Conservation (phyloP, 2,329 filamentous ascomycete species). For the Onygenales sp. region DNA sequence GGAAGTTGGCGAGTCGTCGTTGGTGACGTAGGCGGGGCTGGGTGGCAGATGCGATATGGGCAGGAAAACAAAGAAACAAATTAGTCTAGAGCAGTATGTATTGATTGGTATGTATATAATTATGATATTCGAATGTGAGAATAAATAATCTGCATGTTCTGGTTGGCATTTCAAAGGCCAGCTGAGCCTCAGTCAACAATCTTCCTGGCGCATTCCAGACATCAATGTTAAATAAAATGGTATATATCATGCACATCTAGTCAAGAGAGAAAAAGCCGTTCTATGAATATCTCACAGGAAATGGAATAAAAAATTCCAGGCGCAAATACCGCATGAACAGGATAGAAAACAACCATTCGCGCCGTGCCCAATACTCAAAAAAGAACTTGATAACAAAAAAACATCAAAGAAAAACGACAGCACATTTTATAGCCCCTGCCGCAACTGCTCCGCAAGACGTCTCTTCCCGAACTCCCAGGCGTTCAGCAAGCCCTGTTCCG, state of each 20-base stretch:
- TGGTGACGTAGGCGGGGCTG: slow-evolving; percentile 17
- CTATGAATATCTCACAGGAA: not conserved
- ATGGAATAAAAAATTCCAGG: not conserved
- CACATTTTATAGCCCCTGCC: slow-evolving; percentile 59
- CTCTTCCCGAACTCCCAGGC: slow-evolving; percentile 88
- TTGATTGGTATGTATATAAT: no score
- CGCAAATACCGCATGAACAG: not conserved
- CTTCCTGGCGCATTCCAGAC: not conserved
- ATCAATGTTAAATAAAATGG: not conserved
- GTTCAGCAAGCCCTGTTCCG: slow-evolving; percentile 91
- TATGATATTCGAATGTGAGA: no score
- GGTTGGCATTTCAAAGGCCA: no score
- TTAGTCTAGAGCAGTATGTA: no score
- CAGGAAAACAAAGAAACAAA: no score
- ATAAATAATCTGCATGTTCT: no score
- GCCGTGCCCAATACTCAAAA: slow-evolving; percentile 5
- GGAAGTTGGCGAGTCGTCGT: not conserved
- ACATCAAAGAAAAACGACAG: slow-evolving; percentile 15
- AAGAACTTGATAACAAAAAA: slow-evolving; percentile 10
- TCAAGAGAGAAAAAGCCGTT: not conserved
- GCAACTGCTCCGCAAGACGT: slow-evolving; percentile 81
- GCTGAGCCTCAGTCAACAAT: no score
- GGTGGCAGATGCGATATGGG: not conserved
- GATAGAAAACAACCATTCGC: not conserved
- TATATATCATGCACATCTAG: not conserved